Evolutionary conservation across 1,284 basidiomycete species (phyloP), one percentile per base, ranked within the genome.

Genomic region (Mrakiaceae sp.): DNA sequence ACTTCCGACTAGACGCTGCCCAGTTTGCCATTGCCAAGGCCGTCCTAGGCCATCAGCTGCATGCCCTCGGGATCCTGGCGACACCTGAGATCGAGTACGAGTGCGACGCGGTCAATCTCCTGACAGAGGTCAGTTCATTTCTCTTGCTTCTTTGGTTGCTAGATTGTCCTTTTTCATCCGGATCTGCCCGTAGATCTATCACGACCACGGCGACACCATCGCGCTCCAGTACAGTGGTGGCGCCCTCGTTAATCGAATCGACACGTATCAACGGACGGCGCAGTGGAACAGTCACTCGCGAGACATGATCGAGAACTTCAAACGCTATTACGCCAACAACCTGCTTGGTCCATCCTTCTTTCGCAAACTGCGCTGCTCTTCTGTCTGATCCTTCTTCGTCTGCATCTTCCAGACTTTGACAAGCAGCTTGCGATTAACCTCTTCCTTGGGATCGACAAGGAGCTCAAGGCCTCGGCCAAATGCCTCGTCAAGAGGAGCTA

Each of bases 271-370:
- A 53, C 84, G 93, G 42, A 93, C 95, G 81, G 88, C 88, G 0
- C 93, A 97, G 70, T 98, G 95, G 94, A 94, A 92, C 71, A 95
- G 90, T 70, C 96, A 98, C 76, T 97, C 94, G 3, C 82, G 96
- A 42, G 95, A 98, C 74, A 90, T 98, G 71, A 90, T 98, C 62
- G 94, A 74, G 72, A 64, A 68, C 69, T 87, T 98, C 64, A 82
- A 91, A 62, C 84, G 96, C 16, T 98, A 96, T 74, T 98, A 98
- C 73, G 88, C 94, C 4, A 99, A 98, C 72, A 93, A 90, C 4
- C 81, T 98, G 52, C 81, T 93, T 3, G 89, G 89, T 88, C 58
- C 58, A 73, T 64, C 43, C 10, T 7, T 39, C 16, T n/a, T 39
- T 43, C 27, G 8, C 16, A 12, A 49, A 7, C 39, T 48, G 49